phyloP scores from a whole-genome alignment of 768 basidiomycete genomes.

The Psilocybe cubensis region DNA sequence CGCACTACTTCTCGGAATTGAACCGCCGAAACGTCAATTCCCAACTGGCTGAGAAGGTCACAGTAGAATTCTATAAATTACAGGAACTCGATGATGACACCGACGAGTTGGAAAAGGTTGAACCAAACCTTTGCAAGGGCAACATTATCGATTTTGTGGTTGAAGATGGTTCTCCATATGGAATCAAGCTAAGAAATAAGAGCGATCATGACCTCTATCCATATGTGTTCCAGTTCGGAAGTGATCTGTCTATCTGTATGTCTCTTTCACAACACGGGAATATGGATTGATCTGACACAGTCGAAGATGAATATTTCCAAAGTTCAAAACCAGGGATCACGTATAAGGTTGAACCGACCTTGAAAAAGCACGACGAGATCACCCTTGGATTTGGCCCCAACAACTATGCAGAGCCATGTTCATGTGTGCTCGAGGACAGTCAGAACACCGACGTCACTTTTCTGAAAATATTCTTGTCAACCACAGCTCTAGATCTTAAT shows the following conservation, averaged over 20 bases:
- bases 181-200: conserved; percentile 11
- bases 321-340: background rate
- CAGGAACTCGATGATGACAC: background rate
- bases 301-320: background rate
- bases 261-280: background rate
- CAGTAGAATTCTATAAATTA: background rate
- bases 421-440: background rate
- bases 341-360: background rate
- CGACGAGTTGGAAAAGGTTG: background rate
- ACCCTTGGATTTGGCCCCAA: conserved; percentile 14
- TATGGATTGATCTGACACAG: no score
- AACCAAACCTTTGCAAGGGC: background rate
- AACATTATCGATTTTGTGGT: conserved; percentile 7
- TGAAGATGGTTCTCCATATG: conserved; percentile 2
- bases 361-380: background rate
- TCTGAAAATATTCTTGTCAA: conserved; percentile 14
- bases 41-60: background rate
- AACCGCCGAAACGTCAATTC: background rate
- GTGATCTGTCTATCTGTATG: conserved; percentile 17
- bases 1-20: background rate
- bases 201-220: conserved; percentile 7
- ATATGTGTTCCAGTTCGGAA: conserved; percentile 12
- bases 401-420: background rate
- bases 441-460: conserved; percentile 12
- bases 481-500: conserved; percentile 4